phyloP scores from a whole-genome alignment of 2,329 filamentous ascomycete genomes.

The Diaporthe aspalathi region DNA sequence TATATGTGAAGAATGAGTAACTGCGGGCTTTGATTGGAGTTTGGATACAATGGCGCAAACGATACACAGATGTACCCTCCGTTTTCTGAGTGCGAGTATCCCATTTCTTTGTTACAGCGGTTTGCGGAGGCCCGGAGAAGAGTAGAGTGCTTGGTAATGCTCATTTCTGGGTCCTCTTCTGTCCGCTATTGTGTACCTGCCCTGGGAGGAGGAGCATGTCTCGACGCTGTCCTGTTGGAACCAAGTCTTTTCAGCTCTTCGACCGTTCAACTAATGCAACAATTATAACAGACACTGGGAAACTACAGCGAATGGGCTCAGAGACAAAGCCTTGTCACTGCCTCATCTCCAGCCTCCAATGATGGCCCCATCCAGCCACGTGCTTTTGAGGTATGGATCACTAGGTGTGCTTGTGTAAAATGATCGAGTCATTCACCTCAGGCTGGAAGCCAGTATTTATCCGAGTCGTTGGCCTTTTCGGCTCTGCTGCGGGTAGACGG shows the following conservation, averaged over 20 bases:
- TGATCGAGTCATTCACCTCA: conserved; percentile 2
- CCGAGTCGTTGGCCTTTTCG: background rate
- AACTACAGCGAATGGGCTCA: background rate
- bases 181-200: too few relatives aligned
- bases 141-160: too few relatives aligned
- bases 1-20: too few relatives aligned
- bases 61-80: too few relatives aligned
- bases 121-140: too few relatives aligned
- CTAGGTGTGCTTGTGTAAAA: background rate
- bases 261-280: background rate
- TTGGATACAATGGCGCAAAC: too few relatives aligned
- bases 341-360: background rate
- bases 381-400: background rate
- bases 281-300: background rate
- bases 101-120: too few relatives aligned
- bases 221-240: background rate
- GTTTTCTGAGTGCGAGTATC: too few relatives aligned
- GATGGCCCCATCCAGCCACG: background rate
- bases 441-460: background rate
- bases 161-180: too few relatives aligned
- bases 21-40: too few relatives aligned
- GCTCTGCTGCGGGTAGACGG: background rate
- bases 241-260: background rate
- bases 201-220: background rate
- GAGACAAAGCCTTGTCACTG: background rate